Conservation (phyloP, 192 early-diverging fungal genomes). For the Obelidium mucronatum region DNA sequence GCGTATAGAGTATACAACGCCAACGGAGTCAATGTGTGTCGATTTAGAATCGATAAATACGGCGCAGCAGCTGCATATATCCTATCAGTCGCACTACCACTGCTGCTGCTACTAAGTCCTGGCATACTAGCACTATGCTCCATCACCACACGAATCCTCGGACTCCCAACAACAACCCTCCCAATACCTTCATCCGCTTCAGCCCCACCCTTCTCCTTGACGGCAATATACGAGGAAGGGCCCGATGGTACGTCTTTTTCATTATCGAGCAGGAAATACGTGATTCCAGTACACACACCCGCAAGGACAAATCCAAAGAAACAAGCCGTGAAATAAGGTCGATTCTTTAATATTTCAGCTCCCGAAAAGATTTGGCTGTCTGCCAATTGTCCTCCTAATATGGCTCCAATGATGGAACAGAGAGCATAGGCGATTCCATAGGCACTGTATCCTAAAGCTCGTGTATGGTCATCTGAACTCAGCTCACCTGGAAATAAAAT, state of each 20-base stretch:
- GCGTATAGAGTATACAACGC: constrained; percentile 37
- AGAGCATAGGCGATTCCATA: constrained; percentile 46
- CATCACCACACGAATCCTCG: background rate
- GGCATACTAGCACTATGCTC: no score
- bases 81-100: no score
- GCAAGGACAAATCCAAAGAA: constrained; percentile 41
- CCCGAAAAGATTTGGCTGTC: constrained; percentile 30
- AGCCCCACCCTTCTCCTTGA: background rate
- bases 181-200: background rate
- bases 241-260: background rate
- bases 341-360: background rate
- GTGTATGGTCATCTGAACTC: constrained; percentile 31
- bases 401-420: constrained; percentile 41
- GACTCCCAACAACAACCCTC: no score
- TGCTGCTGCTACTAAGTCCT: background rate
- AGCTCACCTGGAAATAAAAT: constrained; percentile 30
- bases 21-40: constrained; percentile 31
- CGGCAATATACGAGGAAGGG: background rate
- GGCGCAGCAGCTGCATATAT: constrained; percentile 12
- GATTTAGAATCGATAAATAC: constrained; percentile 32
- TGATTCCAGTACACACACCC: constrained; percentile 15
- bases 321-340: constrained; percentile 49
- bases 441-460: constrained; percentile 43
- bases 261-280: background rate
- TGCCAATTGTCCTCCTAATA: constrained; percentile 40